Percentiles rank a stretch among this genome's conserved stretches.
phyloP scores from a whole-genome alignment of 169 alveolate species.

The Eimeria brunetti region DNA sequence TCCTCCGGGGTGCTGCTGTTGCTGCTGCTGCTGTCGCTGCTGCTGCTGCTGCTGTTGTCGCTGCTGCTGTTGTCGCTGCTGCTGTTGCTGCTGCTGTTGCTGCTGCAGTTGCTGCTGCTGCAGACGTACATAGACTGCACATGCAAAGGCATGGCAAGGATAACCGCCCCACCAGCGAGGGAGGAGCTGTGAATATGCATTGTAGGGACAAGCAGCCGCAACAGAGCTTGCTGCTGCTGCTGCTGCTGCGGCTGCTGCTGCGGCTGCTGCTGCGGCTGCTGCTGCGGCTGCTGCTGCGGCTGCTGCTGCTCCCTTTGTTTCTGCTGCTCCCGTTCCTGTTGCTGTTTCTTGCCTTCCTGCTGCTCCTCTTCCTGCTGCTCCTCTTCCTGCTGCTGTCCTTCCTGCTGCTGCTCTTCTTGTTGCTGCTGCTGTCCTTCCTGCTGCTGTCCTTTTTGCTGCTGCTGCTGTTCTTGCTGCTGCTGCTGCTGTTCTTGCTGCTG shows the following conservation, averaged over 20 bases:
- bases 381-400: slow-evolving; percentile 2
- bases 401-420: neutral
- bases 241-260: slow-evolving; percentile 45
- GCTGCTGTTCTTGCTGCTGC: slow-evolving; percentile 32
- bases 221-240: slow-evolving; percentile 54
- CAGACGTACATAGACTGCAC: slow-evolving; percentile 30
- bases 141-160: slow-evolving; percentile 41
- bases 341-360: neutral
- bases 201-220: slow-evolving; percentile 54
- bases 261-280: slow-evolving; percentile 11
- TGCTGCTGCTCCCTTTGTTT: neutral
- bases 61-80: slow-evolving; percentile 20
- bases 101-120: slow-evolving; percentile 40
- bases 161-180: slow-evolving; percentile 55
- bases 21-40: slow-evolving; percentile 11
- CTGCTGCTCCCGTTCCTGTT: slow-evolving; percentile 4
- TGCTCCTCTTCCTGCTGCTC: neutral
- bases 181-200: slow-evolving; percentile 59
- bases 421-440: too few species aligned
- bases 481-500: neutral
- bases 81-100: slow-evolving; percentile 43
- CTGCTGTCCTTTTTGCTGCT: slow-evolving; percentile 15
- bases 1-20: neutral
- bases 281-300: slow-evolving; percentile 8
- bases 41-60: neutral